Evolutionary conservation across 1,284 basidiomycete species (phyloP).

Genomic region (Phlebopus sp.): DNA sequence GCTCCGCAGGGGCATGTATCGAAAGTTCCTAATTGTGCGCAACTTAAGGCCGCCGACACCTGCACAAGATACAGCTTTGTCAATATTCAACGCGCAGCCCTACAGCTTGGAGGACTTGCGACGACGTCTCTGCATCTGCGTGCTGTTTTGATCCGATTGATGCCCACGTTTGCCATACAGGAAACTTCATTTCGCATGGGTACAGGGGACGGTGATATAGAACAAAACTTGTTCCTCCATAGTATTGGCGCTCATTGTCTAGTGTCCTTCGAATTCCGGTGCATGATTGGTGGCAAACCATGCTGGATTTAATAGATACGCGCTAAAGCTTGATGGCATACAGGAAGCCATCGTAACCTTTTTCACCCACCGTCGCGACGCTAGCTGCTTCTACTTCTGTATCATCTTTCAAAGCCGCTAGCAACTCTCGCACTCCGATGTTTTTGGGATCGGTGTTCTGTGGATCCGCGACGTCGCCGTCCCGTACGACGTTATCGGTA

Average conservation of each 20-base stretch:
- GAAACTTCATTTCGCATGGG: no score
- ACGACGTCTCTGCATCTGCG: no score
- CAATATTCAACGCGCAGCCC: no score
- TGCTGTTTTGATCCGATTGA: no score
- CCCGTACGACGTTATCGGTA: constrained; percentile 61
- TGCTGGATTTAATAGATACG: not conserved
- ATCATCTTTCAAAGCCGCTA: constrained; percentile 50
- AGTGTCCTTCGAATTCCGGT: not conserved
- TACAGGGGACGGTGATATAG: no score
- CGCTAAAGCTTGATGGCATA: constrained; percentile 40
- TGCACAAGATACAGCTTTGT: no score
- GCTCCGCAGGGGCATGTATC: no score
- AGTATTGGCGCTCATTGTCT: not conserved
- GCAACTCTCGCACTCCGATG: constrained; percentile 48
- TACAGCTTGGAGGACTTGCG: not conserved
- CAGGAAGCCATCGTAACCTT: constrained; percentile 61
- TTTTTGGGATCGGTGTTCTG: constrained; percentile 34
- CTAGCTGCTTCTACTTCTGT: constrained; percentile 58
- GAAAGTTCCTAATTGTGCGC: no score
- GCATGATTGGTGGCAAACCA: no score
- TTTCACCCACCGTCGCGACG: constrained; percentile 58
- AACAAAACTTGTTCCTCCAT: not conserved
- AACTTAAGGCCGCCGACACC: no score
- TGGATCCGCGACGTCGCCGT: constrained; percentile 46
- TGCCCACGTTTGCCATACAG: no score